Conservation (phyloP, 2,329 filamentous ascomycete genomes). For the Xylaria digitata region DNA sequence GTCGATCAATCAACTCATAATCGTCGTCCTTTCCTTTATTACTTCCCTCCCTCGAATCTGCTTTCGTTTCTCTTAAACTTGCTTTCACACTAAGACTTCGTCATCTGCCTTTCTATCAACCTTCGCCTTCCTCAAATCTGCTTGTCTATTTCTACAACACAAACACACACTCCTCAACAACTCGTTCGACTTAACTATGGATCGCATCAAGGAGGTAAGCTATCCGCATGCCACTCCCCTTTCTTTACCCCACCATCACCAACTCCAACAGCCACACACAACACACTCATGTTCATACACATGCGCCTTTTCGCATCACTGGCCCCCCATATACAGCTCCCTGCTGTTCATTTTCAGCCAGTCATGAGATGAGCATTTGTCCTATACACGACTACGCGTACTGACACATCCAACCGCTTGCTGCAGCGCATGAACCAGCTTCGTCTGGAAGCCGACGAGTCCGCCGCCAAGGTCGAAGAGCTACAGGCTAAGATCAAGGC, state of each 20-base stretch:
- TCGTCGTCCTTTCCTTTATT: slow-evolving; percentile 45
- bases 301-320: slow-evolving; percentile 20
- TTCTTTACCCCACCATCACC: slow-evolving; percentile 51
- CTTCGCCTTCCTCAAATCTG: slow-evolving; percentile 43
- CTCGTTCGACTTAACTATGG: slow-evolving; percentile 66
- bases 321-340: neutral
- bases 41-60: slow-evolving; percentile 39
- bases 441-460: slow-evolving; percentile 92
- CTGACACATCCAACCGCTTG: slow-evolving; percentile 23
- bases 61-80: slow-evolving; percentile 36
- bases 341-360: neutral
- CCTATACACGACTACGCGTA: slow-evolving; percentile 15
- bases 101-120: slow-evolving; percentile 33
- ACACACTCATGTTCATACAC: neutral
- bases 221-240: slow-evolving; percentile 46
- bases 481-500: slow-evolving; percentile 86
- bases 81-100: slow-evolving; percentile 35
- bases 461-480: slow-evolving; percentile 84
- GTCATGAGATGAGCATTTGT: neutral
- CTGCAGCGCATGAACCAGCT: slow-evolving; percentile 92
- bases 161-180: slow-evolving; percentile 38
- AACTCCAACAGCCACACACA: slow-evolving; percentile 36
- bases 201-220: slow-evolving; percentile 89
- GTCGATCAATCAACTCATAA: slow-evolving; percentile 44
- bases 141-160: slow-evolving; percentile 44